Conservation (phyloP, 257 asterid genomes). For the Solanum verrucosum region DNA sequence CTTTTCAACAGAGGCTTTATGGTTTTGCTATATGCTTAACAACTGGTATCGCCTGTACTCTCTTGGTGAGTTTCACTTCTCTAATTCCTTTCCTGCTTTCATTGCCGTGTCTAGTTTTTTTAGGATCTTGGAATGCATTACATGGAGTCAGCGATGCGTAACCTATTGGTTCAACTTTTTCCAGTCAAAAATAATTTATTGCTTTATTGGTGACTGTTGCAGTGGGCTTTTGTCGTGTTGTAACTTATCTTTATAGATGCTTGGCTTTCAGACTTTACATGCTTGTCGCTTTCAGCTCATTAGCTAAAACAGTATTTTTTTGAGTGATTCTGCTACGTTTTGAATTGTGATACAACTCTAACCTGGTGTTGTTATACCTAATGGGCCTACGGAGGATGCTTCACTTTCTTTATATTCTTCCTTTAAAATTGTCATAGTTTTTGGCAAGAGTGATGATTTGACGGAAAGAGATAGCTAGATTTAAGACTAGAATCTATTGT, state of each 20-base stretch:
- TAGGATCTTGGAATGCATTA: background rate
- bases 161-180: background rate
- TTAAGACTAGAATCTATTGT: background rate
- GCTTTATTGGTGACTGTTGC: background rate
- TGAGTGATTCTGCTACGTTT: background rate
- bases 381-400: background rate
- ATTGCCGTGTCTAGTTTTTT: background rate
- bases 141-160: background rate
- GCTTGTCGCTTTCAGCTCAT: background rate
- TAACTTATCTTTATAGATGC: background rate
- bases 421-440: background rate
- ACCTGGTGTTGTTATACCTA: background rate
- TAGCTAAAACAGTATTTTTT: background rate
- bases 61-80: conserved; percentile 48
- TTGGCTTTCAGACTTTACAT: background rate
- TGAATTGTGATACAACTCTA: background rate
- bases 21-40: conserved; percentile 88
- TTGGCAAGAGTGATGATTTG: background rate
- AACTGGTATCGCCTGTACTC: conserved; percentile 84
- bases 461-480: background rate
- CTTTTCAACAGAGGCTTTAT: conserved; percentile 58
- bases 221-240: background rate
- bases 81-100: background rate
- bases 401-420: background rate
- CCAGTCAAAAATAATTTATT: background rate